Base-by-base conservation (phyloP, 768 basidiomycete species). In the Leucocoprinus leucothites region DNA sequence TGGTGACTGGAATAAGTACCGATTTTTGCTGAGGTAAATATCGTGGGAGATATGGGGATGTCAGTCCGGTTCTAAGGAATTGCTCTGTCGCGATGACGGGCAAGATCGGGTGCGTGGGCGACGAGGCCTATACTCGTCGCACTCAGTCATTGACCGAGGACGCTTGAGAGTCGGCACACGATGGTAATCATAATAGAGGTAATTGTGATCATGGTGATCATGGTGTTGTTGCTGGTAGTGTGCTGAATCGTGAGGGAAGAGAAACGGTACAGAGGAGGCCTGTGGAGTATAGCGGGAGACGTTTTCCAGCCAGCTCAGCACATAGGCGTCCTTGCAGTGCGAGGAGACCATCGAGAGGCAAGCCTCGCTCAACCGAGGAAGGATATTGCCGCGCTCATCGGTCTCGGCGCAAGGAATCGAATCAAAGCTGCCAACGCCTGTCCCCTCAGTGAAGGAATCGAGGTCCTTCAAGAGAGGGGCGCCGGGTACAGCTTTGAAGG, bases 361-460 rank as follows among this genome's bases (percentile, higher is more conserved):
- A 26, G 48, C 58, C 26, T 63, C 60, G 34, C 63, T 53, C 5
- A 66, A 64, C 42, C 62, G 62, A 57, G 65, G 67, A 51, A 78
- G 62, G 49, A 69, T 69, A 36, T 69, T 63, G 18, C 69, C 71
- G 44, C 56, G 62, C 57, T 77, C 70, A 60, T 73, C 69, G 45
- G 67, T 65, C 36, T 63, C 67, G 40, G 69, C 69, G 34, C 67
- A 65, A 53, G 75, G 66, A 38, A 74, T 63, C 49, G 73, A 78
- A 58, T 80, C 79, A 65, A 81, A 82, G 58, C 79, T 79, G 43
- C 82, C 81, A 54, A 69, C 65, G 14, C 72, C 75, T 8, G 78
- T 80, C 28, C 82, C 82, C 45, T 82, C 81, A n/a, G 80, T 81
- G 70, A 84, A 84, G 51, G 80, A 77, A 57, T 83, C 82, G 28